phyloP scores from a whole-genome alignment of 495 filamentous ascomycete genomes.

The Hypoxylon trugodes region DNA sequence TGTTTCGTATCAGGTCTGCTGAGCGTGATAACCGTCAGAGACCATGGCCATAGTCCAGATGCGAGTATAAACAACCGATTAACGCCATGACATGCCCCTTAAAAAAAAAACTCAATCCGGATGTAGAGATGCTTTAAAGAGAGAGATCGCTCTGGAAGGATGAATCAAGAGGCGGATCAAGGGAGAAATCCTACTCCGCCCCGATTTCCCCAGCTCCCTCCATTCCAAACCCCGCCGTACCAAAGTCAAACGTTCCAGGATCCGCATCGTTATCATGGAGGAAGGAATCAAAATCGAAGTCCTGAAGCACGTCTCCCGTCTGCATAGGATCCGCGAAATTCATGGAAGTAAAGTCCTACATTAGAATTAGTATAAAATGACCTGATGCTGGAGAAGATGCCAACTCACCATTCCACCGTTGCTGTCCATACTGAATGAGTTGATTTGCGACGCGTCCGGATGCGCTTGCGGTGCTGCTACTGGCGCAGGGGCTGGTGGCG shows the following conservation, averaged over 20 bases:
- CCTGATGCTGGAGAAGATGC: background rate
- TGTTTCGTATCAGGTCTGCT: slow-evolving; percentile 44
- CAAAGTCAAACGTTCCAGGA: slow-evolving; percentile 55
- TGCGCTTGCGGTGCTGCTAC: slow-evolving; percentile 60
- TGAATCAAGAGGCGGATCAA: no score
- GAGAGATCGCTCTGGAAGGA: slow-evolving; percentile 7
- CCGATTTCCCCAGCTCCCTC: slow-evolving; percentile 57
- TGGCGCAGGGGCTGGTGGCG: slow-evolving; percentile 53
- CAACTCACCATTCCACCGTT: slow-evolving; percentile 47
- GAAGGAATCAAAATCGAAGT: slow-evolving; percentile 97
- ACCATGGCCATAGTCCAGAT: slow-evolving; percentile 46
- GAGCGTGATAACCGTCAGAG: slow-evolving; percentile 37
- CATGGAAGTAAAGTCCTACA: slow-evolving; percentile 53
- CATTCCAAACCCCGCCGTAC: slow-evolving; percentile 49
- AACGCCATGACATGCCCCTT: slow-evolving; percentile 46
- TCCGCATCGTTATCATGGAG: slow-evolving; percentile 63
- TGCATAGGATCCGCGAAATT: slow-evolving; percentile 70
- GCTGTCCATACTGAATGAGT: slow-evolving; percentile 46
- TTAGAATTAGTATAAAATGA: slow-evolving; percentile 14
- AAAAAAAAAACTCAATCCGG: slow-evolving; percentile 32
- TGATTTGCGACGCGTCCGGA: slow-evolving; percentile 50
- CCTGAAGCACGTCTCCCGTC: slow-evolving; percentile 77
- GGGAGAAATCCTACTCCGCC: slow-evolving; percentile 54
- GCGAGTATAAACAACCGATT: slow-evolving; percentile 44
- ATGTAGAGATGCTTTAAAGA: slow-evolving; percentile 29